Base-by-base conservation (phyloP, 2,329 filamentous ascomycete genomes). In the Pestalotiopsis fici region DNA sequence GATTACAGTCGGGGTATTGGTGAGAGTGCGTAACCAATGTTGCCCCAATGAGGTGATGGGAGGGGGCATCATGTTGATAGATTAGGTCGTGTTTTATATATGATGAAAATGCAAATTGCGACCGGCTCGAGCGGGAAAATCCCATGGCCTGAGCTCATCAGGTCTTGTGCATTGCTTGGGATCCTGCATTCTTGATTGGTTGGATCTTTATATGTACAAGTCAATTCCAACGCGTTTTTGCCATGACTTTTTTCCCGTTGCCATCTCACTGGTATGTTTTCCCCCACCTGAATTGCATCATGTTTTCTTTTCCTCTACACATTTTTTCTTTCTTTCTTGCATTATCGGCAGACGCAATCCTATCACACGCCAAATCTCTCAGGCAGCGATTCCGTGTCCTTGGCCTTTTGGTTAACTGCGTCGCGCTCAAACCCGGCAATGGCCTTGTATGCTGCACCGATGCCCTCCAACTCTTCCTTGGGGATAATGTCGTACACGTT, bases 371-470 rank as follows among this genome's bases (percentile, higher is more conserved):
- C 23, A 18, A 67, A 65, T 35, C 66, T 59, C 3, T 13, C 56
- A 18, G 67, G 70, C 59, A 74, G 25, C 5, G 69, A 71, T 56
- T 80, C 75, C 1, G 80, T 83, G 66, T 77, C 72, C 37, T 57
- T 74, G 25, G 80, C 81, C 69, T 78, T 81, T 27, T 68, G 69
- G 66, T 83, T 84, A 3, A 84, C 81, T 43, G 72, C 78, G 3
- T 82, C 80, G 74, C 79, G 81, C 70, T 84, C 81, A 67, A 84
- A 83, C 1, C 82, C 82, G 7, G 82, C 82, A 55, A 83, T 73
- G 43, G 78, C 76, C 68, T 84, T 83, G 59, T 77, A 78, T 13
- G 69, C 68, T 23, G 68, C 71, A 0, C 79, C 79, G 59, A 82
- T 78, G 7, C 76, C 76, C 65, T 81, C 79, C 31, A 82, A 68